These are phyloP conservation scores for Chimonanthus praecox DNA, from an alignment of 164 flowering plant species.

Conservation along the genomic window DNA sequence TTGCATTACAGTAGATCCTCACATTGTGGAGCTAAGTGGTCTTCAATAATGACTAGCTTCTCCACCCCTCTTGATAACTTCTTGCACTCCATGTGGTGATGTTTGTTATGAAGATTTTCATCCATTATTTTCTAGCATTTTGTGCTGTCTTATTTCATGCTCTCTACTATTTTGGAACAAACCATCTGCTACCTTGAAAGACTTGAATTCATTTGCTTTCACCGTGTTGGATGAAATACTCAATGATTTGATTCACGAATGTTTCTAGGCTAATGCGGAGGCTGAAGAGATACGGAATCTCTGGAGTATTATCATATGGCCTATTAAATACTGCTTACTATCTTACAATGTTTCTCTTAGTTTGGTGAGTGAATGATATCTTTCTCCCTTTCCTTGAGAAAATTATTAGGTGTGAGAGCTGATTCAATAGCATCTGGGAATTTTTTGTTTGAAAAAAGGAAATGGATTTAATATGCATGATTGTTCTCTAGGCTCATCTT, in stretches of 20 bases:
- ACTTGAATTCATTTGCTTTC: not conserved
- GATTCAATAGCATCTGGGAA: not conserved
- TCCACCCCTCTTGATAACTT: too few species aligned
- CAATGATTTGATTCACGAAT: not conserved
- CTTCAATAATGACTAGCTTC: too few species aligned
- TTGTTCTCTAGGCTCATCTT: not conserved
- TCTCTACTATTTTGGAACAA: not conserved
- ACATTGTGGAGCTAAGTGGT: too few species aligned
- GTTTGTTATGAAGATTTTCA: not conserved
- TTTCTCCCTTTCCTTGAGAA: not conserved
- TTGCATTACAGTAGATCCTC: too few species aligned
- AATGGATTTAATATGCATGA: not conserved
- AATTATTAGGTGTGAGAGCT: not conserved
- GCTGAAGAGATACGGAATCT: constrained; percentile 65
- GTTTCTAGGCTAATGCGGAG: constrained; percentile 33
- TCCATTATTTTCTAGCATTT: not conserved
- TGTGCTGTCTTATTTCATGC: not conserved
- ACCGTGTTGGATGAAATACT: not conserved
- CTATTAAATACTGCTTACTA: constrained; percentile 77
- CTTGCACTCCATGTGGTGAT: too few species aligned
- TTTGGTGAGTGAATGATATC: constrained; percentile 45
- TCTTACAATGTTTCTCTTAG: constrained; percentile 61
- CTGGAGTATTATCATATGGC: constrained; percentile 80
- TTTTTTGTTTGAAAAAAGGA: not conserved
- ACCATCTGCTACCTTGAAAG: not conserved